Base-by-base conservation (phyloP, 2,329 filamentous ascomycete species). In the Ophiocordyceps australis region DNA sequence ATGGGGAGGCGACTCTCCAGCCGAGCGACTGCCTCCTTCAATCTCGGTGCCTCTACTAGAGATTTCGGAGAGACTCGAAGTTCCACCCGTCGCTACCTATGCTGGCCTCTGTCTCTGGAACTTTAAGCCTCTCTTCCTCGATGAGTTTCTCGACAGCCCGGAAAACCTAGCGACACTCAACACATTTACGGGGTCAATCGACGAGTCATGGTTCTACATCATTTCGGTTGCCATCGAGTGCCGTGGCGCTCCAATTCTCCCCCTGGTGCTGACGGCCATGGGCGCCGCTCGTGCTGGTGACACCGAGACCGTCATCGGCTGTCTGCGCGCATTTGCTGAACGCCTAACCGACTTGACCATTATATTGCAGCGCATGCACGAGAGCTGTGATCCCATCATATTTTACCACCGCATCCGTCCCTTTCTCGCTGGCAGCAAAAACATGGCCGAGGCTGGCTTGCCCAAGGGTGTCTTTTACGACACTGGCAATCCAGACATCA, bases 161-260 rank as follows among this genome's bases (percentile, higher is more conserved):
- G 75, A 89, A 42, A 95, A 98, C 40, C 64, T 98, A 29, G 74
- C 81, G 21, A 89, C 81, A 3, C 62, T 95, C 32, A 71, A 74
- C 41, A 94, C 89, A 11, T 91, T 94, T 44, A 95, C 89, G 11
- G 89, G 89, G 26, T 85, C 83, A 7, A 60, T 92, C 28, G 89
- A 98, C 45, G 89, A 98, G 54, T 93, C 89, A 34, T 98, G 89
- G 89, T 98, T 98, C 47, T 98, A 95, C 47, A 63, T 98, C 9
- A 72, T 95, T 27, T 94, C 83, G 1, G 80, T 94, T 4, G 89
- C 86, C 33, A 94, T 98, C 35, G 89, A 98, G 53, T 83, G 85
- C 28, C 75, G 82, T 29, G 86, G 82, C 15, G 89, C 75, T 1
- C 79, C 83, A 4, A 78, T 85, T 30, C 74, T 98, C 27, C 74